Evolutionary conservation across 2,329 filamentous ascomycete species (phyloP).

Genomic region (Monosporascus cannonballus): DNA sequence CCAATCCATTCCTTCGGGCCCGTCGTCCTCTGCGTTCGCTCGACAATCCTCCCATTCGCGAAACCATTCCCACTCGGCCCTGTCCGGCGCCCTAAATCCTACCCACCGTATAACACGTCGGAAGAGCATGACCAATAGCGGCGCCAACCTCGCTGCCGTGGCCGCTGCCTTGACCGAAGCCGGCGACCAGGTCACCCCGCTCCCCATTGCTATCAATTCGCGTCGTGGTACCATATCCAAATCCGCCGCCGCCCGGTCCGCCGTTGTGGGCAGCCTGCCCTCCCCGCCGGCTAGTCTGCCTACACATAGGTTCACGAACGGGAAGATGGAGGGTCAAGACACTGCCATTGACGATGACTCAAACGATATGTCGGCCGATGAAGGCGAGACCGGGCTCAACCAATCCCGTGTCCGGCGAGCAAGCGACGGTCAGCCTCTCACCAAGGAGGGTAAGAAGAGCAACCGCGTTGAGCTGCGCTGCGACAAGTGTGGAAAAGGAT

Average conservation of each 20-base stretch:
- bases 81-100: constrained; percentile 69
- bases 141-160: constrained; percentile 67
- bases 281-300: constrained; percentile 66
- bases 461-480: constrained; percentile 85
- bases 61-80: constrained; percentile 75
- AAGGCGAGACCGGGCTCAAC: constrained; percentile 42
- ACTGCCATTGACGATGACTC: constrained; percentile 66
- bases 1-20: constrained; percentile 51
- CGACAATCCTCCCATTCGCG: constrained; percentile 61
- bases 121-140: constrained; percentile 82
- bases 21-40: constrained; percentile 46
- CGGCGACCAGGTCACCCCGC: constrained; percentile 49
- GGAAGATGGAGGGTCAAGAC: constrained; percentile 45
- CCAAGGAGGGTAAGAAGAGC: constrained; percentile 74
- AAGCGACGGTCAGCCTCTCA: constrained; percentile 80
- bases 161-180: constrained; percentile 66
- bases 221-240: constrained; percentile 68
- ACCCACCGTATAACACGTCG: constrained; percentile 84
- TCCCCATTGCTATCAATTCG: constrained; percentile 50
- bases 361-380: constrained; percentile 50
- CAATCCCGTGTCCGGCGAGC: constrained; percentile 54
- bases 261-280: constrained; percentile 51
- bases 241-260: constrained; percentile 44
- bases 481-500: constrained; percentile 97
- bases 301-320: constrained; percentile 45